Evolutionary conservation across 1,139 yeast species (phyloP).

Genomic region (Yamadazyma jaroonii): DNA sequence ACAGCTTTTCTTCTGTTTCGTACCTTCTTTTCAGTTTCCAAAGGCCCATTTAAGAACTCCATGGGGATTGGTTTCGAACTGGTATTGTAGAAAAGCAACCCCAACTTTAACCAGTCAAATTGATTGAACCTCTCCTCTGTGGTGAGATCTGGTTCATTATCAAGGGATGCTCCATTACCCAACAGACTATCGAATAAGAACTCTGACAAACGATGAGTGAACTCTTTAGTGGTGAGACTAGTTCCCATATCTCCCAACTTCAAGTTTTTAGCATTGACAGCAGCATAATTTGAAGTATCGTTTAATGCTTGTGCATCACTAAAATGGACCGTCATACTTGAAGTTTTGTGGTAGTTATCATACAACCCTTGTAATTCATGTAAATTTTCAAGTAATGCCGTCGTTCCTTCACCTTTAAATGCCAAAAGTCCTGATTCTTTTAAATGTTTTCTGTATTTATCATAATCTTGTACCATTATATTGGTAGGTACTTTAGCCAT

Average conservation of each 20-base stretch:
- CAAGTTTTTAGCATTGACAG: conserved; percentile 55
- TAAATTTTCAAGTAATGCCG: conserved; percentile 21
- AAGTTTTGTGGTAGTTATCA: conserved; percentile 21
- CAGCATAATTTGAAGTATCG: conserved; percentile 40
- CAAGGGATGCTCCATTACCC: neutral
- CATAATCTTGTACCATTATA: conserved; percentile 19
- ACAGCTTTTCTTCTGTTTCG: conserved; percentile 30
- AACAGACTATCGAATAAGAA: neutral
- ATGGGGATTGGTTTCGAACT: conserved; percentile 49
- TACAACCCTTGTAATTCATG: conserved; percentile 25
- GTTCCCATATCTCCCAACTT: conserved; percentile 53
- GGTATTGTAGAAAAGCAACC: conserved; percentile 47
- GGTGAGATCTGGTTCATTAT: neutral
- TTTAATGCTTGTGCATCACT: conserved; percentile 40
- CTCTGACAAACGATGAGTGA: conserved; percentile 26
- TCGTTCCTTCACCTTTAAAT: conserved; percentile 29
- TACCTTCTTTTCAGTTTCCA: conserved; percentile 59
- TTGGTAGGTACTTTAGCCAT: conserved; percentile 6
- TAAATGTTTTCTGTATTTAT: conserved; percentile 18
- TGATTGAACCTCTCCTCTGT: conserved; percentile 29
- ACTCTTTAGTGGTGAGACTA: conserved; percentile 47
- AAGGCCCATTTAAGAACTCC: conserved; percentile 71
- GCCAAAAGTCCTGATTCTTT: conserved; percentile 22
- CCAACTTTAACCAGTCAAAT: conserved; percentile 61
- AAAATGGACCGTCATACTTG: conserved; percentile 20